Base-by-base conservation (phyloP, 2,329 filamentous ascomycete genomes). In the Beauveria sp. region DNA sequence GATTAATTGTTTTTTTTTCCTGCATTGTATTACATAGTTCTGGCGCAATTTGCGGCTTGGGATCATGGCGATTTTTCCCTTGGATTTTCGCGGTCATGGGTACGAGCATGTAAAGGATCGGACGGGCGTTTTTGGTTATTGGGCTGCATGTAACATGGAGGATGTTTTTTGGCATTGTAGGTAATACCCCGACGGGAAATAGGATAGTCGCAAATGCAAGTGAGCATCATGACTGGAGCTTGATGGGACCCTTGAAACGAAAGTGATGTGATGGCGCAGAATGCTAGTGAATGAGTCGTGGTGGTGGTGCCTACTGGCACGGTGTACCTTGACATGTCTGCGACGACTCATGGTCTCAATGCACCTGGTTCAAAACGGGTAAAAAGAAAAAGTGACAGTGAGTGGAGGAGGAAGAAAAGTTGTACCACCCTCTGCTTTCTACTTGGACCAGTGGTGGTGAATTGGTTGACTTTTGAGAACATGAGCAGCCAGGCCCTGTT, bases 1-100 rank as follows among this genome's bases (percentile, higher is more conserved):
- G 83, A 85, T 67, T 84, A 66, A 60, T 45, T 61, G 14, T 26
- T 28, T 55, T 18, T 22, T 42, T 10, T 14, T 14, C 40, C 9
- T 18, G 9, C 6, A 28, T 51, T 57, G 5, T 56, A 22, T 12
- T 38, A 2, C 18, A 48, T 34, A 26, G 14, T 28, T 16, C 22
- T 16, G 26, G 48, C 46, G 26, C 49, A 24, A 1, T 31, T 45
- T 42, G 14, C 7, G 34, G 28, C 28, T 31, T 28, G 3, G n/a
- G 26, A 10, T 26, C 34, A 59, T 31, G 56, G 38, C 56, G 34
- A 22, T 43, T 31, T 28, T 38, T 5, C 34, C 5, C 12, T 38
- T 40, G 38, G 14, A 8, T 22, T 31, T 18, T 40, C 40, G 5
- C 22, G 34, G 56, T 24, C 34, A 28, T 18, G 46, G n/a, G n/a